A percentile compares a stretch with the other conserved stretches of the same genome.
These are phyloP conservation scores for Saccharomycopsis fibuligera DNA, from an alignment of 805 yeast genomes.

Conservation along the genomic window DNA sequence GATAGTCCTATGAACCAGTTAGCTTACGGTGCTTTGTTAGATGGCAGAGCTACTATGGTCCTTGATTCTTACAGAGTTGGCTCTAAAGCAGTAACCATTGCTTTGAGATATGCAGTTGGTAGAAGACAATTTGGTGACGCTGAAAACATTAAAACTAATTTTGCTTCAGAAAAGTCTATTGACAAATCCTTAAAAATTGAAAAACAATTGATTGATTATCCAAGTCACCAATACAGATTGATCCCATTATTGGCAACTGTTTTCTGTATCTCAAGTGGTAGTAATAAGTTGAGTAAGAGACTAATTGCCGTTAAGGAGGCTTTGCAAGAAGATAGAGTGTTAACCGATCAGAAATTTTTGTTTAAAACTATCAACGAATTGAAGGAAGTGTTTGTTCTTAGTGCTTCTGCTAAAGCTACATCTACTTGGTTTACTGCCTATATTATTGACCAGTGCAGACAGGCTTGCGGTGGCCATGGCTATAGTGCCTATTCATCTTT, in stretches of 20 bases:
- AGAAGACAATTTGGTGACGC: slow-evolving; percentile 73
- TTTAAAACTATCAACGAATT: slow-evolving; percentile 49
- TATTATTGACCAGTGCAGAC: slow-evolving; percentile 84
- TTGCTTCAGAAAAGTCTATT: neutral
- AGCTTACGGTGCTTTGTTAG: slow-evolving; percentile 78
- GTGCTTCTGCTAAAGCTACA: slow-evolving; percentile 85
- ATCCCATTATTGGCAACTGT: slow-evolving; percentile 78
- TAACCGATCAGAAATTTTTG: slow-evolving; percentile 19
- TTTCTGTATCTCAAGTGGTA: slow-evolving; percentile 69
- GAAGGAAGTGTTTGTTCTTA: slow-evolving; percentile 74
- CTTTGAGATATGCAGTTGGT: slow-evolving; percentile 82
- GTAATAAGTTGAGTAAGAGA: slow-evolving; percentile 51
- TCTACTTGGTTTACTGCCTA: slow-evolving; percentile 81
- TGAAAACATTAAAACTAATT: slow-evolving; percentile 27
- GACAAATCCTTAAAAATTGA: slow-evolving; percentile 32
- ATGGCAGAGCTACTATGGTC: slow-evolving; percentile 89
- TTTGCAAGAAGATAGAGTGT: slow-evolving; percentile 42
- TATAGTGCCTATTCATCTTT: slow-evolving; percentile 90
- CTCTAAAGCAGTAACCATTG: slow-evolving; percentile 75
- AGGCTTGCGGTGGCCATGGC: slow-evolving; percentile 95
- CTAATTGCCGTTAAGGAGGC: slow-evolving; percentile 44
- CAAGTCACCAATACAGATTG: slow-evolving; percentile 82
- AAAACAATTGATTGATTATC: slow-evolving; percentile 75
- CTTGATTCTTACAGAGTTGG: slow-evolving; percentile 76
- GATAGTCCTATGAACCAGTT: slow-evolving; percentile 84